Conservation (phyloP, 1,139 yeast species). For the Zhuliangozyma blackwelliae region DNA sequence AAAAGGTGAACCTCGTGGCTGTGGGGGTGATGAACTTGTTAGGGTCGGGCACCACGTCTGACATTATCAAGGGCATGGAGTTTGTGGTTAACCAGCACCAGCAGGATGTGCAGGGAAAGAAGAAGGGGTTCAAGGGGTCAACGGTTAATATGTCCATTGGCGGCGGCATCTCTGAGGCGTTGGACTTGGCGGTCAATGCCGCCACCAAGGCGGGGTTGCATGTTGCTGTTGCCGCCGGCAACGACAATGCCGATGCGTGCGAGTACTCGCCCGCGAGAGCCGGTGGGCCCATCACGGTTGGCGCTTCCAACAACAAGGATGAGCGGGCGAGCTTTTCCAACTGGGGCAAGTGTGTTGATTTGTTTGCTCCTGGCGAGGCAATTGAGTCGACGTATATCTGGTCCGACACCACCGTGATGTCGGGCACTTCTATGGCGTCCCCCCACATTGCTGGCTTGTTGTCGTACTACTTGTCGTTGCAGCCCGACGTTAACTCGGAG, state of each 20-base stretch:
- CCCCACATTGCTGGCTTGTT: constrained; percentile 42
- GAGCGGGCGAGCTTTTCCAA: constrained; percentile 40
- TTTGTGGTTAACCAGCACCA: constrained; percentile 38
- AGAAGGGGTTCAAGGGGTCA: constrained; percentile 42
- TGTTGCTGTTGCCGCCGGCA: constrained; percentile 45
- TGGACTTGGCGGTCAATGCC: constrained; percentile 42
- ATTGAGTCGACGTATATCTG: constrained; percentile 39
- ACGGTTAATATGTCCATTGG: constrained; percentile 44
- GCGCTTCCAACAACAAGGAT: constrained; percentile 37
- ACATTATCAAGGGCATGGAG: constrained; percentile 42
- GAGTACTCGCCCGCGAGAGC: constrained; percentile 43
- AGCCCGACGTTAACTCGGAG: constrained; percentile 36
- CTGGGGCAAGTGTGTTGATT: constrained; percentile 43
- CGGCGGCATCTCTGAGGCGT: constrained; percentile 39
- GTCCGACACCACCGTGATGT: constrained; percentile 31
- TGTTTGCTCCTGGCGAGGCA: constrained; percentile 44
- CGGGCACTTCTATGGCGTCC: constrained; percentile 46
- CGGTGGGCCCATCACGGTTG: constrained; percentile 39
- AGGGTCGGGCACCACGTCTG: constrained; percentile 40
- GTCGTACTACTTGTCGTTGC: constrained; percentile 38
- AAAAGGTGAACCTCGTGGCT: constrained; percentile 39
- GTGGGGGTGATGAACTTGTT: constrained; percentile 38
- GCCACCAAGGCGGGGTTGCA: constrained; percentile 40
- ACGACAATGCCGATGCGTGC: constrained; percentile 42
- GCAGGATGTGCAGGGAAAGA: constrained; percentile 21